Base-by-base conservation (phyloP, 371 early-diverging fungal species). In the Blakeslea trispora region DNA sequence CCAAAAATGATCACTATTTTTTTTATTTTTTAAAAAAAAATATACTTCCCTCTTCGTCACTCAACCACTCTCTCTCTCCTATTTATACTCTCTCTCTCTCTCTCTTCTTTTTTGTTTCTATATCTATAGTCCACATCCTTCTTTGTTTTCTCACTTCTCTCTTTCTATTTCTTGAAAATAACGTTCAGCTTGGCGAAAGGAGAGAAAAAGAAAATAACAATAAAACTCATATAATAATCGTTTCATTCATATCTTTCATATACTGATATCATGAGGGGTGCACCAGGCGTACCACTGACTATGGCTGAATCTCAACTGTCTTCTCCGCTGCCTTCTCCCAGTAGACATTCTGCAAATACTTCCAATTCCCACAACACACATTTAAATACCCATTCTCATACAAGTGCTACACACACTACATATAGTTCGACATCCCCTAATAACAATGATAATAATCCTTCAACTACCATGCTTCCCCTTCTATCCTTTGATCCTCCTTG, bases 261-360 rank as follows among this genome's bases (percentile, higher is more conserved):
- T 8, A 32, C 28, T 15, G 24, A 55, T 55, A 54, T 43, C 39
- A 58, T 58, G 59, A 58, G 46, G 46, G 51, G 47, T 58, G 8
- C 41, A 45, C 59, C 51, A 50, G 50, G 52, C 39, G 53, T 56
- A 56, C 65, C 60, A 31, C 44, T 60, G 24, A 52, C 65, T 19
- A 53, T 65, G 44, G 53, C 61, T 45, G 66, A 65, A 42, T 40
- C 57, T 21, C 66, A 65, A 49, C 35, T 65, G 22, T 61, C 61
- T 32, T 65, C 66, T 37, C 66, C 66, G 23, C 35, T 65, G 32
- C 61, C 66, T 41, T 65, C 66, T 22, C 66, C 66, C 8, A 59
- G 35, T 50, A 47, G 57, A 53, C 60, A 61, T 15, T 53, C 53
- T 47, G 24, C 11, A 11, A 39, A 28, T 19, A 40, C 18, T 21